A percentile compares a stretch with the other conserved stretches of the same genome.
Evolutionary conservation across 495 filamentous ascomycete genomes (phyloP).

Genomic region (Cercophora scortea): DNA sequence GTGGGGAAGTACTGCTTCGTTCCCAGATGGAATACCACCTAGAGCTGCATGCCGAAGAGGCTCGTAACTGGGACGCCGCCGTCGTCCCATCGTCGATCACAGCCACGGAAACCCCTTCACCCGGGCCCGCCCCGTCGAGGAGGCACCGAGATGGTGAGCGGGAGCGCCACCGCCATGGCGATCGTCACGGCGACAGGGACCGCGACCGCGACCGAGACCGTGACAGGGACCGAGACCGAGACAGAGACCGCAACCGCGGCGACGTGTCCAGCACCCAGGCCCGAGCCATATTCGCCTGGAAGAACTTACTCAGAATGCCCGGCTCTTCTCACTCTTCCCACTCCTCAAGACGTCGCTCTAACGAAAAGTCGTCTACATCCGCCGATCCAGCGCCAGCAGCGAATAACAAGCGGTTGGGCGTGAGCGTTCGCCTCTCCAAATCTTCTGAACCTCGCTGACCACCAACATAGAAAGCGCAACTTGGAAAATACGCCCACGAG

Average conservation of each 20-base stretch:
- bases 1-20: constrained; percentile 58
- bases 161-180: neutral
- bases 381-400: neutral
- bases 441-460: neutral
- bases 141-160: neutral
- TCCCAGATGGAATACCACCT: constrained; percentile 62
- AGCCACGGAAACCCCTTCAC: neutral
- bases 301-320: constrained; percentile 18
- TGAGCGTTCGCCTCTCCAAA: neutral
- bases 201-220: neutral
- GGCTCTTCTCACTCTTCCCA: constrained; percentile 5
- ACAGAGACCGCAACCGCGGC: neutral
- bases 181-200: neutral
- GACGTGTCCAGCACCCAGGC: constrained; percentile 6
- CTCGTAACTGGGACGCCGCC: constrained; percentile 22
- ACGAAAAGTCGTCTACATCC: neutral
- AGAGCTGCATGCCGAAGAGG: constrained; percentile 63
- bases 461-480: constrained; percentile 43
- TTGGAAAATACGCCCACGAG: constrained; percentile 83
- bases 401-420: constrained; percentile 19
- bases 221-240: neutral
- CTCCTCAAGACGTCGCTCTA: constrained; percentile 5
- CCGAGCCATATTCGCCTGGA: constrained; percentile 19
- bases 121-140: neutral
- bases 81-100: neutral